phyloP scores from a whole-genome alignment of 164 flowering plant species.

The Protea cynaroides region DNA sequence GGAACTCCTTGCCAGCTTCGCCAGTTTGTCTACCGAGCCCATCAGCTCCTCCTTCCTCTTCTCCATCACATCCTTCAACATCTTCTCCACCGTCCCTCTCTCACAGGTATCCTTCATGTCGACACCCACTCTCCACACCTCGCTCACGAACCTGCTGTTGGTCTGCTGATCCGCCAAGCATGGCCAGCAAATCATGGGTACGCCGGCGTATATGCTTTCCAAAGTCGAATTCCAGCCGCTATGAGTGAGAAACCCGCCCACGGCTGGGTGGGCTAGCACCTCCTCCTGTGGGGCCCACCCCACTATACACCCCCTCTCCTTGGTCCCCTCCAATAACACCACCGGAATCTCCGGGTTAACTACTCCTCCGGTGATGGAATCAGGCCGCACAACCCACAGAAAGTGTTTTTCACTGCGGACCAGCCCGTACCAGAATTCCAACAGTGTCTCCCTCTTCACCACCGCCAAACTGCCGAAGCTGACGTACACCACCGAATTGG shows the following conservation, averaged over 20 bases:
- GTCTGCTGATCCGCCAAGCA: slow-evolving; percentile 19
- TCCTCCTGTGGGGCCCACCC: slow-evolving; percentile 13
- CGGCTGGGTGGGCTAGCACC: slow-evolving; percentile 18
- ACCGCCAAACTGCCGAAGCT: slow-evolving; percentile 46
- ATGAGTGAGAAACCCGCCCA: slow-evolving; percentile 34
- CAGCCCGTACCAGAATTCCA: slow-evolving; percentile 52
- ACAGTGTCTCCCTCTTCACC: slow-evolving; percentile 15
- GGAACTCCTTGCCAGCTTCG: slow-evolving; percentile 9
- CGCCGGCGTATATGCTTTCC: slow-evolving; percentile 17
- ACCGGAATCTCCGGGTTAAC: slow-evolving; percentile 11
- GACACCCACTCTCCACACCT: slow-evolving; percentile 15
- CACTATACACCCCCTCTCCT: slow-evolving; percentile 24
- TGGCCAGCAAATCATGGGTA: slow-evolving; percentile 30
- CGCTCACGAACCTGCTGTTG: no score
- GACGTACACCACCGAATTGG: slow-evolving; percentile 47
- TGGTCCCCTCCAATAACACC: slow-evolving; percentile 17
- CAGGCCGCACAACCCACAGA: slow-evolving; percentile 47
- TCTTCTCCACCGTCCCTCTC: slow-evolving; percentile 21
- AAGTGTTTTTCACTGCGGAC: slow-evolving; percentile 31
- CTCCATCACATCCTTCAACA: slow-evolving; percentile 29
- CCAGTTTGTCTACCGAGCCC: slow-evolving; percentile 11
- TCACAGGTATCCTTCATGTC: slow-evolving; percentile 29
- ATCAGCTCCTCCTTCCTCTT: slow-evolving; percentile 18
- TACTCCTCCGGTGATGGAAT: slow-evolving; percentile 10
- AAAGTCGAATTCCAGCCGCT: slow-evolving; percentile 20